These are phyloP conservation scores for Zymoseptoria tritici DNA, from an alignment of 2,329 filamentous ascomycete genomes.

Conservation along the genomic window DNA sequence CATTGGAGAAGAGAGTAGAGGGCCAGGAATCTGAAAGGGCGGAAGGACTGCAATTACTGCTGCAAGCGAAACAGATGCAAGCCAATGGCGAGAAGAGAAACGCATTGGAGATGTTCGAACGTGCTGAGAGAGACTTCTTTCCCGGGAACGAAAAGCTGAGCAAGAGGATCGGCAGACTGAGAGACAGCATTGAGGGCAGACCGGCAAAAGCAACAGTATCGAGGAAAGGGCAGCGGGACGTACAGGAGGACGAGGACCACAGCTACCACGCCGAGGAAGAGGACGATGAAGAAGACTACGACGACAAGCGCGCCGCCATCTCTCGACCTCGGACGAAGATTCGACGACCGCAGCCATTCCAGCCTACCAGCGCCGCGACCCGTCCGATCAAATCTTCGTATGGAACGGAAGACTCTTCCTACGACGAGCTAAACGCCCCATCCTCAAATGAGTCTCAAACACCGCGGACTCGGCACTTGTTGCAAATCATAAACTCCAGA, in stretches of 20 bases:
- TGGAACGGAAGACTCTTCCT: background rate
- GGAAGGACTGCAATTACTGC: slow-evolving; percentile 73
- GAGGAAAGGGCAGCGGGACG: slow-evolving; percentile 6
- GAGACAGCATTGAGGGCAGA: slow-evolving; percentile 43
- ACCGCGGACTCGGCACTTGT: slow-evolving; percentile 54
- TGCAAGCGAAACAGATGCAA: slow-evolving; percentile 90
- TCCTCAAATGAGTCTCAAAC: slow-evolving; percentile 36
- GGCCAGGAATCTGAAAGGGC: slow-evolving; percentile 63
- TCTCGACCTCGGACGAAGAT: slow-evolving; percentile 34
- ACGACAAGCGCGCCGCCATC: slow-evolving; percentile 13
- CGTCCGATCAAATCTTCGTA: background rate
- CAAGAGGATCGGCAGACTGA: slow-evolving; percentile 47
- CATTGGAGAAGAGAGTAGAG: slow-evolving; percentile 79
- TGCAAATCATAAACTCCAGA: slow-evolving; percentile 66
- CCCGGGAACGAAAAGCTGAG: slow-evolving; percentile 72
- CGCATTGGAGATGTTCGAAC: slow-evolving; percentile 77
- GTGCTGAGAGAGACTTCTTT: slow-evolving; percentile 72
- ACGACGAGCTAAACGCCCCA: slow-evolving; percentile 8
- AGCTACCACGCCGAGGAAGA: slow-evolving; percentile 35
- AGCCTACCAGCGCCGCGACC: background rate
- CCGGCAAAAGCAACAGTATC: slow-evolving; percentile 22
- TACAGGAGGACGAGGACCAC: slow-evolving; percentile 32
- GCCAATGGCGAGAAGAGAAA: slow-evolving; percentile 70
- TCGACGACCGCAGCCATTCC: slow-evolving; percentile 15
- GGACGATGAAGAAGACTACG: slow-evolving; percentile 31